phyloP scores from a whole-genome alignment of 306 rosid genomes.

The Pyrus communis region DNA sequence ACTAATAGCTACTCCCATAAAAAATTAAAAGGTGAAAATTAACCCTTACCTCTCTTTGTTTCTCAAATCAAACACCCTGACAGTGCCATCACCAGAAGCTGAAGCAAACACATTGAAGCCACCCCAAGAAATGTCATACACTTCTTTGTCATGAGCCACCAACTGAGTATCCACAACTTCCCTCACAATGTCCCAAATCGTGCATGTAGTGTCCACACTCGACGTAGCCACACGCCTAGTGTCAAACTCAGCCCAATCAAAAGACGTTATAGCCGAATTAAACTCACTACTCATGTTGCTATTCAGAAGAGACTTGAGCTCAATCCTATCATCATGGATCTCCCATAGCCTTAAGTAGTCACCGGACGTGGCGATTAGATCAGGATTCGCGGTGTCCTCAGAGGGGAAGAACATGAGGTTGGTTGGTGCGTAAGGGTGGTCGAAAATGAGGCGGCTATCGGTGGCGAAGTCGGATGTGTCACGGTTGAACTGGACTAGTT shows the following conservation, averaged over 20 bases:
- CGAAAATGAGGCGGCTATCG: slow-evolving; percentile 36
- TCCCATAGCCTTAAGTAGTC: slow-evolving; percentile 59
- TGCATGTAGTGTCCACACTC: slow-evolving; percentile 51
- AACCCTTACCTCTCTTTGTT: slow-evolving; percentile 40
- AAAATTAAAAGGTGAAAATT: not conserved
- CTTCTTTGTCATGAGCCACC: slow-evolving; percentile 73
- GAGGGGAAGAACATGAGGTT: slow-evolving; percentile 73
- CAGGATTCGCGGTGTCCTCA: slow-evolving; percentile 34
- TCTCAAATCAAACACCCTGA: slow-evolving; percentile 56
- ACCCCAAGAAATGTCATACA: slow-evolving; percentile 64
- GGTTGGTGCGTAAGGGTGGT: slow-evolving; percentile 63
- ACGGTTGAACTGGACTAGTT: slow-evolving; percentile 41
- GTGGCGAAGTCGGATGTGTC: slow-evolving; percentile 38
- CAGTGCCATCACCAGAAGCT: slow-evolving; percentile 62
- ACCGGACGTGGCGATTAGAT: slow-evolving; percentile 56
- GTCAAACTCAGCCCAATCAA: slow-evolving; percentile 51
- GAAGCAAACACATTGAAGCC: slow-evolving; percentile 64
- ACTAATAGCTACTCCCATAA: too few species aligned
- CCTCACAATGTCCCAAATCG: slow-evolving; percentile 59
- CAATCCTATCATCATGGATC: slow-evolving; percentile 46
- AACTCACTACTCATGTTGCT: slow-evolving; percentile 43
- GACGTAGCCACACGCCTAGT: slow-evolving; percentile 33
- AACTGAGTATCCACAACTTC: slow-evolving; percentile 46
- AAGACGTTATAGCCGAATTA: slow-evolving; percentile 46
- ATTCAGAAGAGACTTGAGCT: slow-evolving; percentile 41